phyloP scores from a whole-genome alignment of 345 rosid species.

The Pistacia atlantica region DNA sequence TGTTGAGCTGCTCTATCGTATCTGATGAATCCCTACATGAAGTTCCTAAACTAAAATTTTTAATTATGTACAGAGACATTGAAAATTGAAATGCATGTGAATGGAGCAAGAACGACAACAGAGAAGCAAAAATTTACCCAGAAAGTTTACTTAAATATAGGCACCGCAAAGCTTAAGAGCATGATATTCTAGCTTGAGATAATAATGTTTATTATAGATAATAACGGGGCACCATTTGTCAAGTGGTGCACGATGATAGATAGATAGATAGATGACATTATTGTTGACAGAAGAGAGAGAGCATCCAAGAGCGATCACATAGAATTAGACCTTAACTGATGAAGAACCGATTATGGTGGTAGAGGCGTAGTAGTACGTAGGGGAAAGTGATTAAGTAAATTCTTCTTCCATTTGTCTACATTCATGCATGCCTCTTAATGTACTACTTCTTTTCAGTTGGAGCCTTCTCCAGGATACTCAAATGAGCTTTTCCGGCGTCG shows the following conservation, averaged over 20 bases:
- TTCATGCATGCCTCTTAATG: background rate
- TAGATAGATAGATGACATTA: background rate
- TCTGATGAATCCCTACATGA: too few relatives aligned
- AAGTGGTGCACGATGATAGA: background rate
- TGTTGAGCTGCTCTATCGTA: too few relatives aligned
- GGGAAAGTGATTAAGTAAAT: background rate
- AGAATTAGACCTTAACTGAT: conserved; percentile 4
- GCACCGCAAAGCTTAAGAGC: background rate
- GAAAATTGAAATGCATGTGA: background rate
- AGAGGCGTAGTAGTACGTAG: background rate
- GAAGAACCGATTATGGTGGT: conserved; percentile 8
- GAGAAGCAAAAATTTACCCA: background rate
- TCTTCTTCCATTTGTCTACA: background rate
- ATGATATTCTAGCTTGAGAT: background rate
- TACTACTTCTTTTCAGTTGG: conserved; percentile 21
- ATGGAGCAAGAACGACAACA: background rate
- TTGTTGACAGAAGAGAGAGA: conserved; percentile 97
- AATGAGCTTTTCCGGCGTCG: conserved; percentile 69
- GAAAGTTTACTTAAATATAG: too few relatives aligned
- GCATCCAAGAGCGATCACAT: conserved; percentile 29
- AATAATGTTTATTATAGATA: background rate
- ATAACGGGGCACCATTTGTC: background rate
- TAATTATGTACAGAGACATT: too few relatives aligned
- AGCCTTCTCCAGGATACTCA: conserved; percentile 52
- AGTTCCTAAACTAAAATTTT: too few relatives aligned